Evolutionary conservation across 257 asterid species (phyloP), one percentile per base, ranked within the genome.

Genomic region (Eucommia ulmoides): DNA sequence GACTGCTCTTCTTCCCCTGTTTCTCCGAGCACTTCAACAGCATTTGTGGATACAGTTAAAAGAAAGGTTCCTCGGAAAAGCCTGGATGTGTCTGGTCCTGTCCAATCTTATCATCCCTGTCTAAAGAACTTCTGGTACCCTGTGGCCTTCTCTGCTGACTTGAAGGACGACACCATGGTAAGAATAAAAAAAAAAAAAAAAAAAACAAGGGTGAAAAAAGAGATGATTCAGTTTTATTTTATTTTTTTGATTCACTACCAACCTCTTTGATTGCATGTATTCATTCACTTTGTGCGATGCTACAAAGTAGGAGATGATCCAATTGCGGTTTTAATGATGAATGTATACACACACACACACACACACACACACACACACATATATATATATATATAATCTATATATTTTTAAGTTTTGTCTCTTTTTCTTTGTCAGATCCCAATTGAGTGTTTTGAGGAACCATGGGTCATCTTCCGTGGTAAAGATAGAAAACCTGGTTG

Each of bases 91-190:
- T 85, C 98, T 8, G 98, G 98, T 54, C 94, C 96, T 1, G 79
- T 85, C 50, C 83, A 76, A 61, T 78, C 92, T 41, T 89, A 89
- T 68, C 60, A 68, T 45, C 56, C 72, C 35, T 48, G 54, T 41
- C 50, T 89, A 76, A 85, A 78, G 76, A 86, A 89, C 64, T 89
- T 89, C 33, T 89, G 98, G 98, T 89, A 85, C 45, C 98, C 98
- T 2, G 85, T 89, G 29, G 93, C 96, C 50, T 89, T 89, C 70
- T 72, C 98, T 50, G 60, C 78, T 22, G 96, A 75, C 70, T 75
- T 89, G 51, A 89, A 80, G 74, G 83, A 80, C 44, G 93, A 80
- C 33, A 82, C 93, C 45, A 89, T 89, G 98, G 98, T 85, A 58
- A 74, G 75, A 41, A n/a, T n/a, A n/a, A n/a, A n/a, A n/a, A n/a